phyloP scores from a whole-genome alignment of 768 basidiomycete genomes.

The Naematelia encephala region DNA sequence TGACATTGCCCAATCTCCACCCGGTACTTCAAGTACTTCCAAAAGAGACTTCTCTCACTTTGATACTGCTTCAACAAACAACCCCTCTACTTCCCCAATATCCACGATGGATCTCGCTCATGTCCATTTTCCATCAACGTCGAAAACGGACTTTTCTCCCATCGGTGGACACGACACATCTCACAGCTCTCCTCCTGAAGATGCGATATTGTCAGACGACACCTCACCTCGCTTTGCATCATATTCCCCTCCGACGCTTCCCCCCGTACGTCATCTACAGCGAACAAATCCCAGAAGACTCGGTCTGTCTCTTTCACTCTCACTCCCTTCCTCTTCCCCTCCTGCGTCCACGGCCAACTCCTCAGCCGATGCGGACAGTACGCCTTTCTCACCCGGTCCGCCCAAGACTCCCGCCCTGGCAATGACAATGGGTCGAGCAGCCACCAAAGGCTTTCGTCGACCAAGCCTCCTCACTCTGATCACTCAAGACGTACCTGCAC shows the following conservation, averaged over 20 bases:
- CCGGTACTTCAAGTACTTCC: too few species aligned
- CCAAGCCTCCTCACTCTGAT: slow-evolving; percentile 35
- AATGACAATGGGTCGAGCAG: slow-evolving; percentile 22
- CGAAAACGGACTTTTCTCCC: background rate
- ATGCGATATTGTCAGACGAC: too few species aligned
- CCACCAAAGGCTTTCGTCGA: slow-evolving; percentile 19
- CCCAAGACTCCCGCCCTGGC: slow-evolving; percentile 36
- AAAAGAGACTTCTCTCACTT: background rate
- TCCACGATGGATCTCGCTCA: too few species aligned
- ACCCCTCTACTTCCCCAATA: too few species aligned
- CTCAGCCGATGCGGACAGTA: slow-evolving; percentile 9
- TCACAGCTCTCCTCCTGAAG: too few species aligned
- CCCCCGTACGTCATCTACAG: slow-evolving; percentile 1
- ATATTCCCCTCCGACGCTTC: slow-evolving; percentile 5
- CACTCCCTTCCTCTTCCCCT: background rate
- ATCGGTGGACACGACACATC: too few species aligned
- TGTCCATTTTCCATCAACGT: background rate
- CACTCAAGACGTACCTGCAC: slow-evolving; percentile 29
- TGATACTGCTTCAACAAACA: background rate
- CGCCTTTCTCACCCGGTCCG: slow-evolving; percentile 40
- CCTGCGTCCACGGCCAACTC: background rate
- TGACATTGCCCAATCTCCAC: too few species aligned
- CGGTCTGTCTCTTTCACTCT: slow-evolving; percentile 5
- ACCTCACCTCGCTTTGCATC: slow-evolving; percentile 7
- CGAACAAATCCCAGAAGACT: slow-evolving; percentile 12